Conservation (phyloP, 1,284 basidiomycete genomes). For the Moniliophthora roreri region DNA sequence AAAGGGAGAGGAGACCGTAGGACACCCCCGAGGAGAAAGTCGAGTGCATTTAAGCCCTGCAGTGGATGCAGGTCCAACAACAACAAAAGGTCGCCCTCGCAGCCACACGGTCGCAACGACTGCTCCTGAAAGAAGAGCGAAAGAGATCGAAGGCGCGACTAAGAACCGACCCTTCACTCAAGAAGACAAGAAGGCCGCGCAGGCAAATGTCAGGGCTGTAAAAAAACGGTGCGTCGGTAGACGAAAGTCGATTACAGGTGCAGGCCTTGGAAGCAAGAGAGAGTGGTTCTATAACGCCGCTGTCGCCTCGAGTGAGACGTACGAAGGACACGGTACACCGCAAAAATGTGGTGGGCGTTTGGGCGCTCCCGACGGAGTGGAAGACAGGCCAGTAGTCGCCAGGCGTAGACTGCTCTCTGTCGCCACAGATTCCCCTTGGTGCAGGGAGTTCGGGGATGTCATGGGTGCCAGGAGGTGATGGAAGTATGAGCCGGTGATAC, state of each 20-base stretch:
- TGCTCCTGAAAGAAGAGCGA: constrained; percentile 16
- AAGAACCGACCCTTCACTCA: constrained; percentile 14
- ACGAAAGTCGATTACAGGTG: constrained; percentile 44
- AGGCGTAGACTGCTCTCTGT: constrained; percentile 14
- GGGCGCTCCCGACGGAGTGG: constrained; percentile 7
- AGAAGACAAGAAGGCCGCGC: constrained; percentile 17
- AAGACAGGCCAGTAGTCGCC: background rate
- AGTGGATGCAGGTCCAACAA: background rate
- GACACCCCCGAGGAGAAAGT: background rate
- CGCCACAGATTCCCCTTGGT: background rate
- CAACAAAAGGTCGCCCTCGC: constrained; percentile 24
- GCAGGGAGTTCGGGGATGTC: background rate
- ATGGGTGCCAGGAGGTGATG: background rate
- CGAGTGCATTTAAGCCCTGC: background rate
- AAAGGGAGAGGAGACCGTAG: background rate
- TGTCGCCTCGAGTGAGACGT: constrained; percentile 39
- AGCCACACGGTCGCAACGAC: constrained; percentile 26
- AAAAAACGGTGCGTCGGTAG: constrained; percentile 60
- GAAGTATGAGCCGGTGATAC: too few species aligned
- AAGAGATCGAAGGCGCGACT: background rate
- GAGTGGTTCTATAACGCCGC: constrained; percentile 53
- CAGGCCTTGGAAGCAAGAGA: constrained; percentile 22
- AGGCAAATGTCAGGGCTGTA: constrained; percentile 30
- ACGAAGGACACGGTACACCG: constrained; percentile 10
- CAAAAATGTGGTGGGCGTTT: background rate